Evolutionary conservation across 2,329 filamentous ascomycete genomes (phyloP).

Genomic region (Cladophialophora exuberans): DNA sequence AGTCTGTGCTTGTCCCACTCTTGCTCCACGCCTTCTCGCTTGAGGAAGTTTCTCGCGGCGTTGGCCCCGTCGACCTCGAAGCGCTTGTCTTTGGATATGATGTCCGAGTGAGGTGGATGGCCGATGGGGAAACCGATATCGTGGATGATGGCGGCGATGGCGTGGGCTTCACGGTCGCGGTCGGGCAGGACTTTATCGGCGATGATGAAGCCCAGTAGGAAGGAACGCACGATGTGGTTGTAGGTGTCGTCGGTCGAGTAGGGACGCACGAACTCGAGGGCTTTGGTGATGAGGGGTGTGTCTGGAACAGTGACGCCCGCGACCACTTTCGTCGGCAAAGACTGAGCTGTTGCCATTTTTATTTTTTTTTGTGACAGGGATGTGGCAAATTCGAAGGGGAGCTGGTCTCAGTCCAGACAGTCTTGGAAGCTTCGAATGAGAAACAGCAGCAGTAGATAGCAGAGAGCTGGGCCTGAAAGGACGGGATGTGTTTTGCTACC

Average conservation of each 20-base stretch:
- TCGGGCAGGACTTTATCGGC: constrained; percentile 37
- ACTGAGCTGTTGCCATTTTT: constrained; percentile 3
- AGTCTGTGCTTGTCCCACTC: constrained; percentile 46
- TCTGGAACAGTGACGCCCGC: constrained; percentile 32
- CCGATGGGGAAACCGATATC: constrained; percentile 42
- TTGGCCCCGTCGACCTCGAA: constrained; percentile 57
- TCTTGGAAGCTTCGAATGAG: no score
- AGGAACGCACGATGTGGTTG: constrained; percentile 40
- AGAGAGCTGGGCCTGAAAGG: background rate
- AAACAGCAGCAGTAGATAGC: background rate
- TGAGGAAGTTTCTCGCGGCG: constrained; percentile 45
- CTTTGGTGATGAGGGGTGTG: constrained; percentile 31
- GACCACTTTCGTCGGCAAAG: constrained; percentile 26
- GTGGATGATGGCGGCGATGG: constrained; percentile 31
- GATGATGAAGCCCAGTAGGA: constrained; percentile 43
- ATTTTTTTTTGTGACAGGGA: no score
- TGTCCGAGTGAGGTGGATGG: constrained; percentile 32
- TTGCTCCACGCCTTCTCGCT: background rate
- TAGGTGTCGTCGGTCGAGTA: constrained; percentile 30
- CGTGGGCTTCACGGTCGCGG: constrained; percentile 32
- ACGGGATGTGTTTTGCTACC: background rate
- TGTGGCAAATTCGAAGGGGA: no score
- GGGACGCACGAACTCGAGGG: constrained; percentile 27
- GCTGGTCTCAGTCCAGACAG: no score
- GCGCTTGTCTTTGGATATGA: constrained; percentile 49